Evolutionary conservation across 2,329 filamentous ascomycete species (phyloP).

Genomic region (Conoideocrella luteorostrata): DNA sequence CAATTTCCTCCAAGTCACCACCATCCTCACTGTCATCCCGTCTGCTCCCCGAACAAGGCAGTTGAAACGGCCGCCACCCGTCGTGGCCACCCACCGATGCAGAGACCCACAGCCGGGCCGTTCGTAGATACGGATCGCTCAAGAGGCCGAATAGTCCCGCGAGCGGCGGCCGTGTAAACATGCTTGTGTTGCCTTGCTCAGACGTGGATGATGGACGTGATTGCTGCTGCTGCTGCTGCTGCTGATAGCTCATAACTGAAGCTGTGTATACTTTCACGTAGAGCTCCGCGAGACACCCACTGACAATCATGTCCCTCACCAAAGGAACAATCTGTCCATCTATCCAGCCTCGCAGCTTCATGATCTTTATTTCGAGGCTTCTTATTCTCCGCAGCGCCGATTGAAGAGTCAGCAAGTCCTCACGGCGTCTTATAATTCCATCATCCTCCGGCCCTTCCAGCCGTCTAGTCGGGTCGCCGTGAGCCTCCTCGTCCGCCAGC

Average conservation of each 20-base stretch:
- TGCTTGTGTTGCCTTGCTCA: slow-evolving; percentile 9
- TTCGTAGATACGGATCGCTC: slow-evolving; percentile 38
- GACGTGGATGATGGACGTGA: neutral
- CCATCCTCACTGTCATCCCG: neutral
- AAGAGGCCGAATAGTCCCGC: slow-evolving; percentile 33
- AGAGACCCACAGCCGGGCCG: slow-evolving; percentile 31
- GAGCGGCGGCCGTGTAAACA: slow-evolving; percentile 23
- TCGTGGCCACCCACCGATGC: slow-evolving; percentile 25
- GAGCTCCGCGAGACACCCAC: slow-evolving; percentile 22
- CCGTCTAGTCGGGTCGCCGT: neutral
- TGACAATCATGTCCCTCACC: slow-evolving; percentile 25
- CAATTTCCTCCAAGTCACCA: slow-evolving; percentile 1
- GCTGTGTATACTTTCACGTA: slow-evolving; percentile 3
- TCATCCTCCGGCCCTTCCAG: slow-evolving; percentile 9
- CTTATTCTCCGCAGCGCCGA: slow-evolving; percentile 20
- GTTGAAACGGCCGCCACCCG: slow-evolving; percentile 5
- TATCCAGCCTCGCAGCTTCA: slow-evolving; percentile 26
- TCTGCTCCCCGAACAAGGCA: slow-evolving; percentile 13
- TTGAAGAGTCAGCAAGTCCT: slow-evolving; percentile 16
- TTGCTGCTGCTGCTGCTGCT: slow-evolving; percentile 4
- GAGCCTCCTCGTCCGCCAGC: slow-evolving; percentile 6
- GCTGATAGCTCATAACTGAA: neutral
- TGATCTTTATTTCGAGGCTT: slow-evolving; percentile 22
- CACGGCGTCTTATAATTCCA: slow-evolving; percentile 6
- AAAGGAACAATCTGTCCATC: slow-evolving; percentile 21